Conservation (phyloP, 768 basidiomycete species). For the Tricholoma saponaceum region DNA sequence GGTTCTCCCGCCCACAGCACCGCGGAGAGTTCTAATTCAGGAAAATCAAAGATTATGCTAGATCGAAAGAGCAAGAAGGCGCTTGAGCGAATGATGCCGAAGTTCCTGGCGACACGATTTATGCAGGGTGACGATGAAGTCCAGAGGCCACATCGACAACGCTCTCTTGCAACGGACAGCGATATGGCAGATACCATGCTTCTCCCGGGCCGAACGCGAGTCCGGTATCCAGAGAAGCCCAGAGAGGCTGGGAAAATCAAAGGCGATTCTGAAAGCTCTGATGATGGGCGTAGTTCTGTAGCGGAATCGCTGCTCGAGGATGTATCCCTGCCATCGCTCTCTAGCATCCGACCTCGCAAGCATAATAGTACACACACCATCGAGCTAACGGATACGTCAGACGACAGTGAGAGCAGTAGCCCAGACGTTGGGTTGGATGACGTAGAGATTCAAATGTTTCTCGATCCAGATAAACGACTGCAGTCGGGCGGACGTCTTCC, state of each 20-base stretch:
- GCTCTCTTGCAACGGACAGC: slow-evolving; percentile 13
- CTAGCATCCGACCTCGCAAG: slow-evolving; percentile 8
- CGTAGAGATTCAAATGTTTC: slow-evolving; percentile 28
- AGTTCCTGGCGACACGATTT: slow-evolving; percentile 42
- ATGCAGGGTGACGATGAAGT: slow-evolving; percentile 14
- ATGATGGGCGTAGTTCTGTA: slow-evolving; percentile 20
- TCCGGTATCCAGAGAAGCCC: slow-evolving; percentile 29
- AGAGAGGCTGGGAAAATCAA: slow-evolving; percentile 37
- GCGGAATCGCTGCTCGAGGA: slow-evolving; percentile 3
- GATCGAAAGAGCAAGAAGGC: slow-evolving; percentile 34
- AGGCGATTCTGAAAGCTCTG: slow-evolving; percentile 64
- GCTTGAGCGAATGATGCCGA: slow-evolving; percentile 50
- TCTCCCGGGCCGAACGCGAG: slow-evolving; percentile 49
- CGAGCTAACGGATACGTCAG: slow-evolving; percentile 11
- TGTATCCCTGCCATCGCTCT: background rate
- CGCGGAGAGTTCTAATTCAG: background rate
- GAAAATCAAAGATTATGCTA: background rate
- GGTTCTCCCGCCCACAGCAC: background rate
- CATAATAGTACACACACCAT: slow-evolving; percentile 19
- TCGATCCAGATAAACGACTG: slow-evolving; percentile 15
- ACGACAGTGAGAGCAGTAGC: slow-evolving; percentile 6
- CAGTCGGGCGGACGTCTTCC: background rate
- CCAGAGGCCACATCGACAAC: slow-evolving; percentile 10
- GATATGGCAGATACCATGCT: slow-evolving; percentile 36
- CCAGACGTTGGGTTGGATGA: slow-evolving; percentile 27